phyloP scores from a whole-genome alignment of 768 basidiomycete species.

The Tulasnella sp. region DNA sequence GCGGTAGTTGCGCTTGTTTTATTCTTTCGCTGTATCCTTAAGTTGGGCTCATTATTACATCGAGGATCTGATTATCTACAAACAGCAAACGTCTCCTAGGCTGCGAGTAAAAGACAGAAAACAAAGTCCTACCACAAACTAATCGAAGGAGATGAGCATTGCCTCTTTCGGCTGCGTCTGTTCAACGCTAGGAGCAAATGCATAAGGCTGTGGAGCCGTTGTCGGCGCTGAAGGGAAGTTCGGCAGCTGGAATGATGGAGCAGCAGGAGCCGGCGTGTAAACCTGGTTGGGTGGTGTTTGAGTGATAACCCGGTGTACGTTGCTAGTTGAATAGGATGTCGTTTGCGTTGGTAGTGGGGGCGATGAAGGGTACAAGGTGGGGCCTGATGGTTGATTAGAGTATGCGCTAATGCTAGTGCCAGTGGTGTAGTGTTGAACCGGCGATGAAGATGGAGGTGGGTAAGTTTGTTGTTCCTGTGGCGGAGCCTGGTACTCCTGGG shows the following conservation, averaged over 20 bases:
- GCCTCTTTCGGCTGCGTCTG: conserved; percentile 17
- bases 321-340: too few species aligned
- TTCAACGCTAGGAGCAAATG: conserved; percentile 5
- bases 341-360: too few species aligned
- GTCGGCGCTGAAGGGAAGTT: conserved; percentile 14
- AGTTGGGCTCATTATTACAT: background rate
- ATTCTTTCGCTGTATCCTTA: conserved; percentile 9
- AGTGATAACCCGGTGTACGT: too few species aligned
- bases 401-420: too few species aligned
- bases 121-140: background rate
- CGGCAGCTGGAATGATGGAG: conserved; percentile 8
- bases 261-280: background rate
- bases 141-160: conserved; percentile 19
- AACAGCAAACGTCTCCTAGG: background rate
- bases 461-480: background rate
- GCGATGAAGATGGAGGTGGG: background rate
- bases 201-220: conserved; percentile 4
- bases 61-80: background rate
- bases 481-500: background rate
- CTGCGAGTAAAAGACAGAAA: background rate
- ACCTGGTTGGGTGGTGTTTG: too few species aligned
- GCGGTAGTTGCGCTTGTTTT: conserved; percentile 2
- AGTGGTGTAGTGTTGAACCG: background rate
- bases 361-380: background rate
- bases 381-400: background rate